phyloP scores from a whole-genome alignment of 1,139 yeast species.

The Lodderomyces metapsilosis region DNA sequence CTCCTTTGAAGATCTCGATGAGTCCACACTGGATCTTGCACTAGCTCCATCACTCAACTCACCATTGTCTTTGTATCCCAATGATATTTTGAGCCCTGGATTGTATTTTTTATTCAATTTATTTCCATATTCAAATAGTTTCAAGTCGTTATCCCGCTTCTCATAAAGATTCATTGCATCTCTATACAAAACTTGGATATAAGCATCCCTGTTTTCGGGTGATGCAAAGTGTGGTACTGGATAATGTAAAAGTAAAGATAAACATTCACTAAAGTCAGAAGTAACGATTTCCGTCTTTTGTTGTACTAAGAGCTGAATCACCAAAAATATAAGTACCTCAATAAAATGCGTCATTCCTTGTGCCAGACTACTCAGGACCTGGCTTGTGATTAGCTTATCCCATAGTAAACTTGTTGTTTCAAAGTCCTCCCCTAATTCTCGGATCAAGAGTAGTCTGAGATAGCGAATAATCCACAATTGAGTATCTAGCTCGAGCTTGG shows the following conservation, averaged over 20 bases:
- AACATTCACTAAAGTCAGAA: conserved; percentile 63
- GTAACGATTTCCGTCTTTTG: conserved; percentile 48
- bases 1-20: conserved; percentile 4
- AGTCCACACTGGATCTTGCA: conserved; percentile 13
- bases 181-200: conserved; percentile 25
- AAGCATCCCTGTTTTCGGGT: conserved; percentile 16
- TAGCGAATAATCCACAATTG: conserved; percentile 70
- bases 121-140: conserved; percentile 40
- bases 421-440: conserved; percentile 56
- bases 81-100: conserved; percentile 34
- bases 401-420: conserved; percentile 47
- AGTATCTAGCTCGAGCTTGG: conserved; percentile 53
- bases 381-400: conserved; percentile 54
- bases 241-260: conserved; percentile 58
- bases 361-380: conserved; percentile 17
- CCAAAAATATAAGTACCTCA: conserved; percentile 28
- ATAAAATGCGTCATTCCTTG: conserved; percentile 39
- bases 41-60: conserved; percentile 16
- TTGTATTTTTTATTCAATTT: conserved; percentile 36
- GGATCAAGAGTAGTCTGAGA: conserved; percentile 52
- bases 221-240: conserved; percentile 31
- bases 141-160: conserved; percentile 32
- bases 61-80: conserved; percentile 25
- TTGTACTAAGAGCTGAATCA: conserved; percentile 51
- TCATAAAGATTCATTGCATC: conserved; percentile 33